A percentile compares a stretch with the other conserved stretches of the same genome.
Conservation (phyloP, 192 early-diverging fungal species). For the Dissophora globulifera region DNA sequence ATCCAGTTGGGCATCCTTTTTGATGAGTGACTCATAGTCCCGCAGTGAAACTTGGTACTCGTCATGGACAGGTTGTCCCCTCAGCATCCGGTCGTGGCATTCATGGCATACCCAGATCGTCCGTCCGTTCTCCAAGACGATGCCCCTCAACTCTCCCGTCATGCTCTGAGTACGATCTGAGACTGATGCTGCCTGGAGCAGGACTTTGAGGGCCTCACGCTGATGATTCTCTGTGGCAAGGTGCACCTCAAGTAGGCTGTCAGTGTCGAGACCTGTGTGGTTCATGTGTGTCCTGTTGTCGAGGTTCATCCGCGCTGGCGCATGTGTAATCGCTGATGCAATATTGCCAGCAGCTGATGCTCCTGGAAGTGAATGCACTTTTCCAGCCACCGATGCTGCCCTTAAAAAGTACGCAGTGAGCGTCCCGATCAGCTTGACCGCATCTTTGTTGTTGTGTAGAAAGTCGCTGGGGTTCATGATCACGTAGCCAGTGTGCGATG, state of each 20-base stretch:
- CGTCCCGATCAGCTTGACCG: conserved; percentile 8
- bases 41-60: conserved; percentile 13
- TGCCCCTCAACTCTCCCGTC: conserved; percentile 15
- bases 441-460: conserved; percentile 15
- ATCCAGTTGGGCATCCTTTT: not conserved
- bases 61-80: not conserved
- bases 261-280: conserved; percentile 1
- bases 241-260: conserved; percentile 2
- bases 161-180: conserved; percentile 12
- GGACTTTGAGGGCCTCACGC: conserved; percentile 5
- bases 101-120: conserved; percentile 20
- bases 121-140: conserved; percentile 3
- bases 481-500: conserved; percentile 8
- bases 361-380: not conserved
- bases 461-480: conserved; percentile 16
- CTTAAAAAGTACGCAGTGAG: not conserved
- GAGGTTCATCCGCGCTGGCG: not conserved
- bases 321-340: not conserved
- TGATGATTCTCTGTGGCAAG: conserved; percentile 14
- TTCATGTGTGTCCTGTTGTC: conserved; percentile 8
- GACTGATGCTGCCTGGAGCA: conserved; percentile 3
- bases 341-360: not conserved
- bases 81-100: conserved; percentile 14
- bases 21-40: conserved; percentile 5
- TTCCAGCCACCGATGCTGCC: not conserved